These are phyloP conservation scores for Puccinia hordei DNA, from an alignment of 1,284 basidiomycete species.

Conservation along the genomic window DNA sequence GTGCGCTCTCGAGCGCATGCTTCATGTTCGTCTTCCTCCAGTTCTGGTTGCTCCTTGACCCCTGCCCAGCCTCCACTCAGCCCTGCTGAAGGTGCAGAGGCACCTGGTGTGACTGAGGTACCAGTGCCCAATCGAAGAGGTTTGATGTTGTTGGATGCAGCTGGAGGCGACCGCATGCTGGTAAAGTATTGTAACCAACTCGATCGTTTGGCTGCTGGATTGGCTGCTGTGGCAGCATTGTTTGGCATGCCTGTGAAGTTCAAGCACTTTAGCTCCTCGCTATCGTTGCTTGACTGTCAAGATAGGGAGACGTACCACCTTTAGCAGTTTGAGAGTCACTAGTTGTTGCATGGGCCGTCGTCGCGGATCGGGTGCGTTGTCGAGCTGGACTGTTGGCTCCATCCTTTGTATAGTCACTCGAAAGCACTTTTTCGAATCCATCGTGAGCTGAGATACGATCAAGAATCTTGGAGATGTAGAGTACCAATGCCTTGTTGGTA, in stretches of 20 bases:
- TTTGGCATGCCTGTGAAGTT: not conserved
- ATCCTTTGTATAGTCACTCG: constrained; percentile 70
- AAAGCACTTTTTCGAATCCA: constrained; percentile 89
- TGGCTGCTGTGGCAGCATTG: not conserved
- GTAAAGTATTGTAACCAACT: constrained; percentile 46
- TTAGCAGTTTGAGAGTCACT: constrained; percentile 55
- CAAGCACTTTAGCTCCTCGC: not conserved
- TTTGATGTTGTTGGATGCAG: constrained; percentile 65
- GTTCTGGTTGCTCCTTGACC: constrained; percentile 62
- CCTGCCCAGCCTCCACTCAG: constrained; percentile 62
- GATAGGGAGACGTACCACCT: not conserved
- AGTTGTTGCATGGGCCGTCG: constrained; percentile 79
- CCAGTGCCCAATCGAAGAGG: constrained; percentile 66
- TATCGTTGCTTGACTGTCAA: not conserved
- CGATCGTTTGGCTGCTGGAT: constrained; percentile 15
- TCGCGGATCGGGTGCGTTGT: constrained; percentile 60
- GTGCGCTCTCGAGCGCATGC: constrained; percentile 77
- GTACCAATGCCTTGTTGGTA: constrained; percentile 86
- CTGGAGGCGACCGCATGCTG: constrained; percentile 36
- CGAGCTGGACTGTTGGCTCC: constrained; percentile 60
- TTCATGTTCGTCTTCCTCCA: constrained; percentile 83
- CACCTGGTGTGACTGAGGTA: constrained; percentile 70
- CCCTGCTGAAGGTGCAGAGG: constrained; percentile 66
- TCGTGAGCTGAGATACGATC: constrained; percentile 90
- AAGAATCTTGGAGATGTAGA: constrained; percentile 94